These are phyloP conservation scores for Paecilomyces variotii DNA, from an alignment of 2,329 filamentous ascomycete genomes.

Conservation along the genomic window DNA sequence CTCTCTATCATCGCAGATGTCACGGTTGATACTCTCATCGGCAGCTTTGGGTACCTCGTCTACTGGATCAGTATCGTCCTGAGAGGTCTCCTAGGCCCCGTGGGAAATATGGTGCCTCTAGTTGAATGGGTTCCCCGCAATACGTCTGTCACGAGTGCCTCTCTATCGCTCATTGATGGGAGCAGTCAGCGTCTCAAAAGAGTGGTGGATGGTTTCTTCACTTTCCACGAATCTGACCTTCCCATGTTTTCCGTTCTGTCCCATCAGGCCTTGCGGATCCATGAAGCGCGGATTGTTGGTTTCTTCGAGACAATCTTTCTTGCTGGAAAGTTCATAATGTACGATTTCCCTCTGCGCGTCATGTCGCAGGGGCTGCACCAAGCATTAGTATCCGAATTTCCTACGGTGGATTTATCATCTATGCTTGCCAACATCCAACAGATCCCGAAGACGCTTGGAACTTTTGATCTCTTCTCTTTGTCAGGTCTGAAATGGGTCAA, in stretches of 20 bases:
- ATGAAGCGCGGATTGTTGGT: conserved; percentile 48
- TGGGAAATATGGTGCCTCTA: conserved; percentile 26
- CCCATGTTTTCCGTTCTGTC: conserved; percentile 70
- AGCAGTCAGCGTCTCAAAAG: conserved; percentile 32
- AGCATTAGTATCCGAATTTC: conserved; percentile 13
- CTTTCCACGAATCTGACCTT: conserved; percentile 51
- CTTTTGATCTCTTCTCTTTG: conserved; percentile 14
- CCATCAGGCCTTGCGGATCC: conserved; percentile 57
- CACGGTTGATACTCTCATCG: conserved; percentile 65
- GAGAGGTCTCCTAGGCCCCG: conserved; percentile 24
- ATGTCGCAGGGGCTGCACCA: conserved; percentile 18
- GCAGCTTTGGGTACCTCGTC: conserved; percentile 49
- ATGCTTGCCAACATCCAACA: conserved; percentile 11
- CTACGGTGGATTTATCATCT: conserved; percentile 10
- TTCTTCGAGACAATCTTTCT: conserved; percentile 34
- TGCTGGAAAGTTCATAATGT: conserved; percentile 34
- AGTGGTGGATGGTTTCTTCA: conserved; percentile 30
- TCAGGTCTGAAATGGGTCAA: conserved; percentile 21
- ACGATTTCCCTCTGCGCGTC: conserved; percentile 29
- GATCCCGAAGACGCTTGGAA: conserved; percentile 14
- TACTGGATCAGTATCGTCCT: conserved; percentile 30
- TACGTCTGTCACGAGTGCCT: conserved; percentile 32
- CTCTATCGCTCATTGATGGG: conserved; percentile 34
- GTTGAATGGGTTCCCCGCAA: conserved; percentile 26
- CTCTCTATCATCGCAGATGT: conserved; percentile 69